Conservation (phyloP, 108 stramenopile genomes). For the Asterionellopsis glacialis region DNA sequence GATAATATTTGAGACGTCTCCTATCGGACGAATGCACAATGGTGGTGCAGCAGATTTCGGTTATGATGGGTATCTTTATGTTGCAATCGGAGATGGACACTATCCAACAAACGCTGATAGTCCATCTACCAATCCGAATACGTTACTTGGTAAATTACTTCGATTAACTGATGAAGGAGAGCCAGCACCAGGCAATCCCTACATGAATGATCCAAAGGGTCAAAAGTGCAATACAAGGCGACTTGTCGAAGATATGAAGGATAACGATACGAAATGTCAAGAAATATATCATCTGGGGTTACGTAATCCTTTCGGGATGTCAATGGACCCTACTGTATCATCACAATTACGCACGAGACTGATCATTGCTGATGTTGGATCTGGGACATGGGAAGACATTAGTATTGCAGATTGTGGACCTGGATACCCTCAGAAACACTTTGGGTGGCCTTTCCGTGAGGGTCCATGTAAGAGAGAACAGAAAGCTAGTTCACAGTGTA, state of each 20-base stretch:
- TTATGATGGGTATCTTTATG: conserved; percentile 27
- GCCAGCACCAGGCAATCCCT: conserved; percentile 18
- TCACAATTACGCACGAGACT: not conserved
- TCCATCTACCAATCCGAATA: not conserved
- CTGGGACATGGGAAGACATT: conserved; percentile 15
- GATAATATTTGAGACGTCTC: conserved; percentile 19
- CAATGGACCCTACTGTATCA: conserved; percentile 4
- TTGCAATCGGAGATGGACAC: conserved; percentile 21
- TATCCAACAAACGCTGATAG: not conserved
- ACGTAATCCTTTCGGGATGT: conserved; percentile 12
- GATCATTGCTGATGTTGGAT: conserved; percentile 10
- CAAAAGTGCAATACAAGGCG: not conserved
- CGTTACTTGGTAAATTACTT: conserved; percentile 1
- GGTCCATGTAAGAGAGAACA: conserved; percentile 13
- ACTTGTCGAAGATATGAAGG: not conserved
- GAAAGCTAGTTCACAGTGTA: not conserved
- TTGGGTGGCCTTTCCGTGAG: conserved; percentile 19
- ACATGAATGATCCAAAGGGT: not conserved
- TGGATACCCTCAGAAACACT: conserved; percentile 16
- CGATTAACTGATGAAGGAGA: conserved; percentile 18
- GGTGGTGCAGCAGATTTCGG: conserved; percentile 23
- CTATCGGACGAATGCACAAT: conserved; percentile 13
- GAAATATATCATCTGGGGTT: conserved; percentile 15
- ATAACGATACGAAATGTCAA: not conserved
- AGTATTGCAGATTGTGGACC: not conserved